phyloP scores from a whole-genome alignment of 1,139 yeast species.

The Saccharomycopsis hybrid region DNA sequence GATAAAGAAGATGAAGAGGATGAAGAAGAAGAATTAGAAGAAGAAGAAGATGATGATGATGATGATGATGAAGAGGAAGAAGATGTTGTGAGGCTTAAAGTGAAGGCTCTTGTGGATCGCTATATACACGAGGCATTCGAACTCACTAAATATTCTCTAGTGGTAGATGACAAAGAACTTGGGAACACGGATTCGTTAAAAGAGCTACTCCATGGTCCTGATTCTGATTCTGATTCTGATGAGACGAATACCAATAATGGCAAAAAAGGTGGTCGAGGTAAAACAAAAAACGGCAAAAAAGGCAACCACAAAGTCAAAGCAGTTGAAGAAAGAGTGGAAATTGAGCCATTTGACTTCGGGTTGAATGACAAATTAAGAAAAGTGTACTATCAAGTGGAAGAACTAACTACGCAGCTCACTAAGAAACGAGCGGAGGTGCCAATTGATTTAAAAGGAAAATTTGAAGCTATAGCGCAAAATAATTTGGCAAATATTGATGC shows the following conservation, averaged over 20 bases:
- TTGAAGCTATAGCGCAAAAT: slow-evolving; percentile 24
- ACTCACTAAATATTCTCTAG: slow-evolving; percentile 40
- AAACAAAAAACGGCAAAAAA: neutral
- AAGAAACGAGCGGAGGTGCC: slow-evolving; percentile 51
- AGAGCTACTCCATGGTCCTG: neutral
- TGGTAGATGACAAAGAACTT: slow-evolving; percentile 33
- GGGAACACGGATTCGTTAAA: slow-evolving; percentile 20
- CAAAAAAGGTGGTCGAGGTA: neutral
- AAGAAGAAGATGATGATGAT: slow-evolving; percentile 23
- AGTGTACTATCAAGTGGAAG: slow-evolving; percentile 49
- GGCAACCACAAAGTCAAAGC: neutral
- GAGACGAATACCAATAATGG: neutral
- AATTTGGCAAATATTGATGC: slow-evolving; percentile 24
- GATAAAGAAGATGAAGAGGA: slow-evolving; percentile 16
- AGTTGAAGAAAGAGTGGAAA: slow-evolving; percentile 26
- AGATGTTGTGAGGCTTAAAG: slow-evolving; percentile 34
- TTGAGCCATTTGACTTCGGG: slow-evolving; percentile 59
- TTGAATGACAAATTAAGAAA: slow-evolving; percentile 49
- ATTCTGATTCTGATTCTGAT: neutral
- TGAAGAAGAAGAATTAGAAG: slow-evolving; percentile 21
- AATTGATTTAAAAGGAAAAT: slow-evolving; percentile 26
- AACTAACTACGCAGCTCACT: slow-evolving; percentile 48
- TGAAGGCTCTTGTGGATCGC: slow-evolving; percentile 38
- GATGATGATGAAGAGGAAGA: slow-evolving; percentile 18
- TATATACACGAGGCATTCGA: slow-evolving; percentile 45